phyloP scores from a whole-genome alignment of 768 basidiomycete genomes.

The Lactarius hatsudake region DNA sequence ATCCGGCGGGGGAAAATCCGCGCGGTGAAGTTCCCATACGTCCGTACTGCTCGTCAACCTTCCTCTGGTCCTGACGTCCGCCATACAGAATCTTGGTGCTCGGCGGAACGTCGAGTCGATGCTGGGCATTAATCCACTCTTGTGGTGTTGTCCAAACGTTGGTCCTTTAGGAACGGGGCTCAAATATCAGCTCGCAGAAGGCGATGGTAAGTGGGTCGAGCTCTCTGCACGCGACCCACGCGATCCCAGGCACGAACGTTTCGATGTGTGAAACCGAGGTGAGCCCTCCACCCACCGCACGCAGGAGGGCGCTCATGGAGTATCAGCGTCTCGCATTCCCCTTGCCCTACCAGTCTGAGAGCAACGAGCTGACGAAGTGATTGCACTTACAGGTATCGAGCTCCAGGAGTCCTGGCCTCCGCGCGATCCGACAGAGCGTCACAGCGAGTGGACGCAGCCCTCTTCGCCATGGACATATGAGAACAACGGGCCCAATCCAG shows the following conservation, averaged over 20 bases:
- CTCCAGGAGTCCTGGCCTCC: slow-evolving; percentile 61
- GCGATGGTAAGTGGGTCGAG: slow-evolving; percentile 72
- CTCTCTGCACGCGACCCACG: slow-evolving; percentile 30
- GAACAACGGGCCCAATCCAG: slow-evolving; percentile 72
- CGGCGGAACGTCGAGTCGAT: slow-evolving; percentile 72
- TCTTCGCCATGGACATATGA: slow-evolving; percentile 85
- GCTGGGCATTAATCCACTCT: slow-evolving; percentile 66
- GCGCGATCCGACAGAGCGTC: slow-evolving; percentile 50
- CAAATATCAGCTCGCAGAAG: slow-evolving; percentile 66
- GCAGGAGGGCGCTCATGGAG: slow-evolving; percentile 12
- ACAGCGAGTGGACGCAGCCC: slow-evolving; percentile 47
- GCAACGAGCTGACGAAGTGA: slow-evolving; percentile 3
- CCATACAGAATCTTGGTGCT: slow-evolving; percentile 71
- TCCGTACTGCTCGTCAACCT: slow-evolving; percentile 43
- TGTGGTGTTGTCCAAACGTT: slow-evolving; percentile 83
- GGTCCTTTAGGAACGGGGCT: slow-evolving; percentile 66
- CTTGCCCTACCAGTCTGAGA: not conserved
- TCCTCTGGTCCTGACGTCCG: slow-evolving; percentile 18
- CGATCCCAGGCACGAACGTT: slow-evolving; percentile 1
- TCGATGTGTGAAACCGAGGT: slow-evolving; percentile 11
- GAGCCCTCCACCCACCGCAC: slow-evolving; percentile 7
- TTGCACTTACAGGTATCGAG: slow-evolving; percentile 12
- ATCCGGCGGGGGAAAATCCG: slow-evolving; percentile 81
- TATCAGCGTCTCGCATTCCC: not conserved
- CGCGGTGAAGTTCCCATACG: slow-evolving; percentile 91